Evolutionary conservation across 495 filamentous ascomycete genomes (phyloP).

Genomic region (Entonaema liquescens): DNA sequence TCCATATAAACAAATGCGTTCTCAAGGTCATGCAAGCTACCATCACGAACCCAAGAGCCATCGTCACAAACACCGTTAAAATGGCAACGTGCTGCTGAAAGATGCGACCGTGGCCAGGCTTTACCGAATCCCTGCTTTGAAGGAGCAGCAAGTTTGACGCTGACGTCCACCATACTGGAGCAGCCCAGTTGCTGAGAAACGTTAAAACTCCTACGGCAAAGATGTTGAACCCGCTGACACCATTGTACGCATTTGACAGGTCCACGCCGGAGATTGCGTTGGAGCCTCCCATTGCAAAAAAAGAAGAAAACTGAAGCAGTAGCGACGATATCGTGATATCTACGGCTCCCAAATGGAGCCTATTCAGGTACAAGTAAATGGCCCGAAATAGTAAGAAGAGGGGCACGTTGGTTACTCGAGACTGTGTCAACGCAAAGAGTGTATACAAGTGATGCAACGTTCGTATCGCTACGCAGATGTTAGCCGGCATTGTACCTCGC

Average conservation of each 20-base stretch:
- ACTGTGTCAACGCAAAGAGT: constrained; percentile 87
- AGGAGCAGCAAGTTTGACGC: constrained; percentile 65
- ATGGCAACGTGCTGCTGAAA: constrained; percentile 62
- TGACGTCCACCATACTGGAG: constrained; percentile 84
- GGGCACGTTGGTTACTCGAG: constrained; percentile 81
- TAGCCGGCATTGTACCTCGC: constrained; percentile 9
- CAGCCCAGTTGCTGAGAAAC: constrained; percentile 91
- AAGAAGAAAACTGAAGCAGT: constrained; percentile 76
- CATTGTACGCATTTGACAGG: constrained; percentile 84
- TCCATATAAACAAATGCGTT: constrained; percentile 98
- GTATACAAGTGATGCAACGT: constrained; percentile 73
- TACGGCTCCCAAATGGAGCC: constrained; percentile 55
- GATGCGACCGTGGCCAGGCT: constrained; percentile 7
- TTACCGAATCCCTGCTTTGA: constrained; percentile 27
- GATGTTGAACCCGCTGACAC: constrained; percentile 73
- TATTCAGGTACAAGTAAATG: constrained; percentile 61
- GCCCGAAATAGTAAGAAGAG: constrained; percentile 78
- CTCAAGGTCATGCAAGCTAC: constrained; percentile 83
- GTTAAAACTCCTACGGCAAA: constrained; percentile 78
- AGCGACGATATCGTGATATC: constrained; percentile 71
- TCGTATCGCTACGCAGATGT: constrained; percentile 45
- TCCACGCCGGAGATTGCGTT: constrained; percentile 94
- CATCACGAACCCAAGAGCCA: constrained; percentile 77
- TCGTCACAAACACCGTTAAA: constrained; percentile 71
- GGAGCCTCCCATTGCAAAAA: constrained; percentile 90